A percentile compares a stretch with the other conserved stretches of the same genome.
These are phyloP conservation scores for Physcomitrium patens DNA, from an alignment of 225 moss, liverwort and hornwort genomes.

Conservation along the genomic window DNA sequence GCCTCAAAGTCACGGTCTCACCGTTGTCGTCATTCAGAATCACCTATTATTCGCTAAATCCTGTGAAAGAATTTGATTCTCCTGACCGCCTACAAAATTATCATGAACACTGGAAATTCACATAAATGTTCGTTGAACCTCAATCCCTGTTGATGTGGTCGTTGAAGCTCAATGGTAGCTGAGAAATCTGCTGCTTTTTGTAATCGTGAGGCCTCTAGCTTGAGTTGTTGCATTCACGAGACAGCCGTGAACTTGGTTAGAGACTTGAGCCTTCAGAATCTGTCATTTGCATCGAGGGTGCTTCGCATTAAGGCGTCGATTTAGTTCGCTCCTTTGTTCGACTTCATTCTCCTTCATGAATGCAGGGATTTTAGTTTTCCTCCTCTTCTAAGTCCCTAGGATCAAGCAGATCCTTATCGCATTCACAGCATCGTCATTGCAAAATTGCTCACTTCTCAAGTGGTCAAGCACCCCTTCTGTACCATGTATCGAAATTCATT, in stretches of 20 bases:
- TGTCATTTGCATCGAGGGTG: slow-evolving; percentile 16
- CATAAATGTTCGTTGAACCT: slow-evolving; percentile 4
- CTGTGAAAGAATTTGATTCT: neutral
- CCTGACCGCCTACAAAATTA: slow-evolving; percentile 29
- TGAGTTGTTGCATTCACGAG: too few species aligned
- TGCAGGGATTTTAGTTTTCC: too few species aligned
- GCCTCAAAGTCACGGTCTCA: slow-evolving; percentile 26
- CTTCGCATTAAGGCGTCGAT: neutral
- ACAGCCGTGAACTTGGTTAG: too few species aligned
- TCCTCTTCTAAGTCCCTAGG: neutral
- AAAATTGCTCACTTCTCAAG: slow-evolving; percentile 1
- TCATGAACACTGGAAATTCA: slow-evolving; percentile 18
- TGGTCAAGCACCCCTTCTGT: neutral
- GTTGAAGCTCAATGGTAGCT: slow-evolving; percentile 17
- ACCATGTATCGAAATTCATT: slow-evolving; percentile 23
- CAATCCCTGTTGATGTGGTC: neutral
- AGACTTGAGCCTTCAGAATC: neutral
- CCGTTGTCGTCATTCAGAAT: slow-evolving; percentile 33
- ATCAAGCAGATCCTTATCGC: neutral
- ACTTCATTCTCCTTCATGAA: too few species aligned
- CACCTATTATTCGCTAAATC: slow-evolving; percentile 31
- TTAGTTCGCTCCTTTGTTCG: too few species aligned
- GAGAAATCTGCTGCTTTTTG: neutral
- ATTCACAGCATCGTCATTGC: neutral
- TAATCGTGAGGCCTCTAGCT: neutral